Base-by-base conservation (phyloP, 2,329 filamentous ascomycete species). In the Hymenoscyphus salicellus region DNA sequence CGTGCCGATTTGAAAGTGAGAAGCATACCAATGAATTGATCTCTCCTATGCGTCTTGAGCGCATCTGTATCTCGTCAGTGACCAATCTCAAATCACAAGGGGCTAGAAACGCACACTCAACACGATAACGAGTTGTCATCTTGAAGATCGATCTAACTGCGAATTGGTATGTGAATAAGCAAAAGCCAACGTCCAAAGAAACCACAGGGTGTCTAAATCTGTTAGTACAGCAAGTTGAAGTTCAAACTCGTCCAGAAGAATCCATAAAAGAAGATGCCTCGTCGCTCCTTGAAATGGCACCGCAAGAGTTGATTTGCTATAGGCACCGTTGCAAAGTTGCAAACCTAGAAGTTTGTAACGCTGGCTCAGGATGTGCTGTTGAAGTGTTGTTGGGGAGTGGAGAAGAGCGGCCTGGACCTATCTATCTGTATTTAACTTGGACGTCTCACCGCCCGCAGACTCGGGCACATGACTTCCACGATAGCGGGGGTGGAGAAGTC, bases 31-130 rank as follows among this genome's bases (percentile, higher is more conserved):
- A 93, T 92, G 73, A 97, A 87, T 77, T 97, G 93, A 77, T 97
- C 93, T 75, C 93, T 84, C 63, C 93, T 86, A 80, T 97, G 93
- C 61, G 93, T 94, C 84, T 96, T 87, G 73, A 86, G 81, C 57
- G 84, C 83, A 80, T 90, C 87, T 89, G 69, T 17, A 17, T 8
- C 38, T 11, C 8, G 7, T 63, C 23, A 60, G 41, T 36, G 46
- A 30, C 52, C 61, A 62, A 63, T 46, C 65, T 52, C 28, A 36
- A 38, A 20, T 43, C 20, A 38, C 33, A n/a, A 32, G 20, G 38
- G 14, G 60, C 43, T 41, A 49, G 58, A 60, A 55, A 79, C 87
- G 79, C 77, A 91, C 89, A 93, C 79, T 93, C 90, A 69, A 93
- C 90, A 66, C 86, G 83, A 74, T 89, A 89, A 68, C 86, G 81